Evolutionary conservation across 2,329 filamentous ascomycete genomes (phyloP), one percentile per base, ranked within the genome.

Genomic region (Trichoderma atroviride): DNA sequence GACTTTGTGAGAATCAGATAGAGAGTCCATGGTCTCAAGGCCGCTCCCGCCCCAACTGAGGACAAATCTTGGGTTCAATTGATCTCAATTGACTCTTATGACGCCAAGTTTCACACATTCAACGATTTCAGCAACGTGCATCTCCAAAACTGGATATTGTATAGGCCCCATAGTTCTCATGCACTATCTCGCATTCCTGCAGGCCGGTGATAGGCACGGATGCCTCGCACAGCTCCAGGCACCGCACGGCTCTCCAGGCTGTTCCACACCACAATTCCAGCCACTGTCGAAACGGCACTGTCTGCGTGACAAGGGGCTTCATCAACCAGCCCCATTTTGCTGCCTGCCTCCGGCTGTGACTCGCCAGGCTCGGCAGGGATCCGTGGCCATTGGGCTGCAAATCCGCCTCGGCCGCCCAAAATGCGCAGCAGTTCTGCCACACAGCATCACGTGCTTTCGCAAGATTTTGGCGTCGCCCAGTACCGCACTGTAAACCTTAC

Each of bases 131-230:
- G 14, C 61, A 37, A 13, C 11, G 2, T 35, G 55, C 19, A 53
- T 31, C 37, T 22, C 52, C 43, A 29, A 62, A 53, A 52, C 29
- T 35, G 22, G 10, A 29, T n/a, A 10, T 57, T 22, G 31, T 19
- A 29, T 19, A 57, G n/a, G 58, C 57, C 53, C 47, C 43, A 60
- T 70, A 65, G 64, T 35, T 52, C 4, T 27, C 56, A 53, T 72
- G 71, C 71, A 62, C 55, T 74, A 74, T 65, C 71, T 60, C 33
- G 31, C 68, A 70, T 37, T 73, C 71, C 70, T 70, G 70, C 56
- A 70, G 55, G 56, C 43, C 27, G 60, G 71, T 58, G 40, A 43
- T n/a, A 10, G 40, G 4, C 40, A 43, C 10, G 71, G 55, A 43
- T 70, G 69, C 72, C 70, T 70, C 58, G 55, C 52, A 52, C 35